These are phyloP conservation scores for Pleomassaria siparia DNA, from an alignment of 2,329 filamentous ascomycete genomes.

Conservation along the genomic window DNA sequence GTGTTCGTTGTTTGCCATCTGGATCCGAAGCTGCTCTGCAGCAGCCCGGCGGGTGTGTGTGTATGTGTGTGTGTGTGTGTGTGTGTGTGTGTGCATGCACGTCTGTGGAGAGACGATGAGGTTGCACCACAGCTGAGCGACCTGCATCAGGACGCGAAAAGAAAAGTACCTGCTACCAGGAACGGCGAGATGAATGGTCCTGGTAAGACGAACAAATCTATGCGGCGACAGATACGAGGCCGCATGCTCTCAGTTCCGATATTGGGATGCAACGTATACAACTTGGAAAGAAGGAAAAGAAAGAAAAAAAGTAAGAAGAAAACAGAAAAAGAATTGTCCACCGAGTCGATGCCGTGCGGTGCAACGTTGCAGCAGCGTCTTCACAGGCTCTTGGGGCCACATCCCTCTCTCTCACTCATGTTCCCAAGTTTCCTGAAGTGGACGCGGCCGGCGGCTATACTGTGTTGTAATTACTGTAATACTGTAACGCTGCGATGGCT, in stretches of 20 bases:
- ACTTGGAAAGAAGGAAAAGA: no score
- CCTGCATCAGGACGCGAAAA: constrained; percentile 12
- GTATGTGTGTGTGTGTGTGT: constrained; percentile 4
- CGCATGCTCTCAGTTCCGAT: no score
- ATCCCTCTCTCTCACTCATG: neutral
- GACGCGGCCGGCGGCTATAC: constrained; percentile 3
- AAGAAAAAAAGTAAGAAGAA: neutral
- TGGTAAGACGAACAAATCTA: constrained; percentile 14
- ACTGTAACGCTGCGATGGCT: neutral
- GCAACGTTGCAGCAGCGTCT: neutral
- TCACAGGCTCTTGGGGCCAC: neutral
- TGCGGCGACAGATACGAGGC: neutral
- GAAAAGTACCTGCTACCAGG: constrained; percentile 17
- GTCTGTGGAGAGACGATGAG: no score
- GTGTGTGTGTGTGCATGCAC: constrained; percentile 11
- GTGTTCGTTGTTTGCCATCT: constrained; percentile 12
- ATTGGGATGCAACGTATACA: no score
- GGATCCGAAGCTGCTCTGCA: neutral
- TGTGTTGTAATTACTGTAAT: neutral
- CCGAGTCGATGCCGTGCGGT: neutral
- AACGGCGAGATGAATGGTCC: constrained; percentile 14
- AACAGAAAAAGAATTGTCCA: neutral
- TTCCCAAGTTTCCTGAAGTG: neutral
- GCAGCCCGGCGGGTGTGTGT: constrained; percentile 5
- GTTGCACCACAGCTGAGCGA: neutral